Evolutionary conservation across 345 rosid genomes (phyloP), one percentile per base, ranked within the genome.

Genomic region (Bruguiera parviflora): DNA sequence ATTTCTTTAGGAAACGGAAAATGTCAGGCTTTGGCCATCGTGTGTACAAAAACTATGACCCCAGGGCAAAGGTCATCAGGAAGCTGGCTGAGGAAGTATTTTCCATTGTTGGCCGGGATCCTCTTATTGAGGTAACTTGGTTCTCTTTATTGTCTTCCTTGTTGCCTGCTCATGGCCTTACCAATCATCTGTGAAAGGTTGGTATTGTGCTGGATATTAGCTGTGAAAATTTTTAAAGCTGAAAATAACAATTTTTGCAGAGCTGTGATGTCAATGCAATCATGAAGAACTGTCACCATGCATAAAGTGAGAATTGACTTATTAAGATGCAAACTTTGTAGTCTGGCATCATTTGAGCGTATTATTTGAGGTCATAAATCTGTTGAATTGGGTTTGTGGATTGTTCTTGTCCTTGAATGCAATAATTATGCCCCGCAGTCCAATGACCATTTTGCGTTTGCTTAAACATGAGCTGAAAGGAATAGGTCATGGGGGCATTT

Each of bases 11-110:
- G 86, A 95, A 92, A 81, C 83, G 94, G 78, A 95, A 95, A 84
- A 90, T 95, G 99, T 95, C 97, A n/a, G 99, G 99, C 68, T 95
- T 95, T 82, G 98, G 99, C 43, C 97, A 95, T 76, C 96, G 99
- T 64, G 96, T 95, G 5, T 95, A 95, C 89, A 95, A 92, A 82
- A 95, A 90, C 89, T 95, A 95, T 64, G 98, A 92, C 71, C 99
- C 99, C 7, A 82, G 97, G 70, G 99, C 98, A 58, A 95, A 89
- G 80, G 96, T 92, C 84, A 92, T 95, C 25, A 88, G 75, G 77
- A 92, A 86, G 57, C 81, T 95, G 31, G 96, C 99, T 18, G 99
- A 95, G 76, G 98, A 95, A 85, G 99, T 95, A 33, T 92, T 92
- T 73, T 81, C 92, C 64, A 95, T 95, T 76, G 97, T 95, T 56